Base-by-base conservation (phyloP, 768 basidiomycete species). In the Stropharia rugosoannulata region DNA sequence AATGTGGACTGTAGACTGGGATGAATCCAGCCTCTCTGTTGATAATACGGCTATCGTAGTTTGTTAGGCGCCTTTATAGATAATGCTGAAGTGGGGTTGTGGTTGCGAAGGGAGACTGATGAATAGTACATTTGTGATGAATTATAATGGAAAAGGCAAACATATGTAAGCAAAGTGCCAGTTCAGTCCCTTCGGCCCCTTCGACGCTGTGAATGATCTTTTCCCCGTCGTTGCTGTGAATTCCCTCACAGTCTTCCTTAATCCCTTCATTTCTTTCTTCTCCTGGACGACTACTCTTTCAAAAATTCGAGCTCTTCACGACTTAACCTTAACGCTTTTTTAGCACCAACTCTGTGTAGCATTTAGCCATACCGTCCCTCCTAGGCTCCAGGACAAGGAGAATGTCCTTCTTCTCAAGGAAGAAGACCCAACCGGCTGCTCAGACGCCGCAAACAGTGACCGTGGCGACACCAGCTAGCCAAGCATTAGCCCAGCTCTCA, bases 361-460 rank as follows among this genome's bases (percentile, higher is more conserved):
- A 52, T 62, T 56, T 81, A 79, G 73, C 81, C 83, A 87, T 87
- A 80, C 80, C 84, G 83, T 88, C 82, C 68, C 71, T 87, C 71
- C 73, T 86, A 69, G 75, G 77, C 61, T 68, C 69, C 69, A 80
- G 82, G 73, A 66, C 82, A 61, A 76, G 85, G 71, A 87, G 87
- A 84, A 93, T 93, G 91, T 91, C 90, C 81, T 93, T 92, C 89
- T 93, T 93, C 83, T 87, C 84, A 42, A 82, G 89, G 82, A 91
- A 86, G 86, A 92, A 90, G 82, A 81, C 85, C 60, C 79, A 82
- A 51, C 81, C 74, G 48, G 72, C 74, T 61, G 73, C 71, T 19
- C 79, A 79, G 62, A 63, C 73, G 51, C 62, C 74, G 25, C 61
- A 80, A 29, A 72, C 72, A 64, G 83, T 86, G 61, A 80, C 83